A percentile compares a stretch with the other conserved stretches of the same genome.
Conservation (phyloP, 768 basidiomycete genomes). For the Tubosaeta brunneosetosa region DNA sequence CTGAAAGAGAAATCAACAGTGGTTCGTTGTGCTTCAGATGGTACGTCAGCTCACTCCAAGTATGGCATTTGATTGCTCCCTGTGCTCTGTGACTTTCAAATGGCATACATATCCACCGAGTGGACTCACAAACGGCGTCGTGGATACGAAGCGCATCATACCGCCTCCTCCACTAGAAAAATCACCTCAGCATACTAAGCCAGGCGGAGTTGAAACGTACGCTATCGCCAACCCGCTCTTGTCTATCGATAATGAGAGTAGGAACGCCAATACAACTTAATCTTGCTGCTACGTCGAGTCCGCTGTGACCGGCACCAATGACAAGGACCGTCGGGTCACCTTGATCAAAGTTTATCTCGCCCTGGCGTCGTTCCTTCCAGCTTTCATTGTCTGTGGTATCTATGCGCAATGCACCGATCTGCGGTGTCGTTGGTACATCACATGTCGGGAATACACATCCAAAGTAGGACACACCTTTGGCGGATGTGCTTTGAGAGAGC, state of each 20-base stretch:
- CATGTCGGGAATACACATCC: not conserved
- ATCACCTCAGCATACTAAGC: slow-evolving; percentile 1
- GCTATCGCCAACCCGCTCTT: slow-evolving; percentile 46
- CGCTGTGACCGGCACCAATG: slow-evolving; percentile 63
- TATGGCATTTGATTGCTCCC: slow-evolving; percentile 55
- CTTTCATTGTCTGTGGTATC: slow-evolving; percentile 39
- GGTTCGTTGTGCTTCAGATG: too few relatives aligned
- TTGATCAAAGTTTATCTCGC: slow-evolving; percentile 41
- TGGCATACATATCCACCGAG: slow-evolving; percentile 1
- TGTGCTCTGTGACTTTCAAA: slow-evolving; percentile 14
- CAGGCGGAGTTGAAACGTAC: slow-evolving; percentile 8
- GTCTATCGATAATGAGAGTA: slow-evolving; percentile 51
- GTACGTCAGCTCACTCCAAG: slow-evolving; percentile 37
- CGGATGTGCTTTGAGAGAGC: slow-evolving; percentile 48
- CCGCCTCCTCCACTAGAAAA: slow-evolving; percentile 44
- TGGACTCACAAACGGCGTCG: slow-evolving; percentile 42
- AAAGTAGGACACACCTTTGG: slow-evolving; percentile 33
- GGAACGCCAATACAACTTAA: slow-evolving; percentile 52
- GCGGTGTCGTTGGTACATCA: not conserved
- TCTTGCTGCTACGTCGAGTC: slow-evolving; percentile 57
- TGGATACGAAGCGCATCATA: slow-evolving; percentile 55
- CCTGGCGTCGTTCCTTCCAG: slow-evolving; percentile 45
- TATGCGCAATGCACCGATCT: slow-evolving; percentile 39
- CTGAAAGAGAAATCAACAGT: slow-evolving; percentile 23
- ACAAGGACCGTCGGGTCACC: slow-evolving; percentile 54